These are phyloP conservation scores for Rhizopus stolonifer DNA, from an alignment of 371 early-diverging fungal genomes.

Conservation along the genomic window DNA sequence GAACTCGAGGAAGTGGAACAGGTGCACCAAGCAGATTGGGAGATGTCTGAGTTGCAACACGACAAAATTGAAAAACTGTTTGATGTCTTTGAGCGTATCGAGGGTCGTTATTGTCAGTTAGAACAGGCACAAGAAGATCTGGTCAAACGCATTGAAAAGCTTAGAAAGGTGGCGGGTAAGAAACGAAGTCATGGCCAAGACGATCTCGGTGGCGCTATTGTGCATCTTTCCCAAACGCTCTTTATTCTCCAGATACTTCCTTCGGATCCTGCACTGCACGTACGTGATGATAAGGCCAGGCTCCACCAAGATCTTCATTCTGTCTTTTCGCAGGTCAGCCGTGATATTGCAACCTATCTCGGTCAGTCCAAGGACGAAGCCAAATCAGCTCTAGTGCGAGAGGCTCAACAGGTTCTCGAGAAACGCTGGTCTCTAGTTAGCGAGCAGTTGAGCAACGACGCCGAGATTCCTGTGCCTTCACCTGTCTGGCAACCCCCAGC, in stretches of 20 bases:
- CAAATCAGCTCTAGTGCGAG: neutral
- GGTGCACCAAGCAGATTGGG: conserved; percentile 45
- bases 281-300: conserved; percentile 30
- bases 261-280: conserved; percentile 25
- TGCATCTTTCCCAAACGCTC: conserved; percentile 32
- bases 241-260: conserved; percentile 33
- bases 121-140: conserved; percentile 40
- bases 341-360: conserved; percentile 1
- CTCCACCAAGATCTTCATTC: conserved; percentile 28
- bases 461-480: neutral
- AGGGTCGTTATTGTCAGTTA: conserved; percentile 36
- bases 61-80: conserved; percentile 43
- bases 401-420: conserved; percentile 13
- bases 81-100: conserved; percentile 51
- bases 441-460: conserved; percentile 13
- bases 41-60: conserved; percentile 38
- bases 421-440: conserved; percentile 23
- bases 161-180: conserved; percentile 22
- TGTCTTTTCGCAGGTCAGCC: conserved; percentile 18
- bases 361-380: neutral
- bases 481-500: neutral
- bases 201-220: conserved; percentile 14
- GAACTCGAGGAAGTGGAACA: conserved; percentile 55
- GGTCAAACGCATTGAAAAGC: conserved; percentile 30
- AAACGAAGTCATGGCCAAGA: neutral